Evolutionary conservation across 306 rosid species (phyloP), one percentile per base, ranked within the genome.

Genomic region (Vicia faba): DNA sequence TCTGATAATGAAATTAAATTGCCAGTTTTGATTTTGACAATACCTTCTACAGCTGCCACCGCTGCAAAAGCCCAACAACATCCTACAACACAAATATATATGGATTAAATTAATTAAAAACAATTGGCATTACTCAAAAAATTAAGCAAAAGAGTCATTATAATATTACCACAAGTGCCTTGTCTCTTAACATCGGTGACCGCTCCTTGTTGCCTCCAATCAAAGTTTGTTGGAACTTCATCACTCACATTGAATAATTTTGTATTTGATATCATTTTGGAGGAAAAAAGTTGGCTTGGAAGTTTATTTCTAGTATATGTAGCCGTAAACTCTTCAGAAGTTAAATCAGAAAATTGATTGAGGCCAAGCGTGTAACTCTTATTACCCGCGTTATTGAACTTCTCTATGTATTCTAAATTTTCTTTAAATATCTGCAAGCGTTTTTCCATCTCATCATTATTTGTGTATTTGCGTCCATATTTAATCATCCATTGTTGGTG

Each of bases 271-370:
- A 0, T 33, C 38, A 33, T 7, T 33, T 33, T 33, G 38, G 38
- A 7, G 9, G 38, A 7, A 33, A 33, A 33, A 33, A 7, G 38
- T 33, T 33, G 38, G 20, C 20, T 45, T 14, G 51, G 51, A 14
- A 14, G 7, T n/a, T 45, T 45, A 7, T n/a, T 5, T 5, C 51
- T 16, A 10, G 73, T 77, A 7, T 70, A 39, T 11, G 68, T 51
- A 61, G 78, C 67, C 2, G 38, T 2, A 16, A 84, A 82, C 64
- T 84, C 92, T 72, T 84, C 66, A 6, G 31, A 36, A 0, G 80
- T 83, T 29, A 53, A 46, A 67, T 82, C 81, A 20, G 89, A 68
- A 65, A 43, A 82, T 13, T 16, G 41, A 41, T 84, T 84, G 29
- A 73, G 16, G 1, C 67, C 75, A n/a, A 81, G 46, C 28, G 53